Base-by-base conservation (phyloP, 139 green algal genomes). In the Chlorella sp. region DNA sequence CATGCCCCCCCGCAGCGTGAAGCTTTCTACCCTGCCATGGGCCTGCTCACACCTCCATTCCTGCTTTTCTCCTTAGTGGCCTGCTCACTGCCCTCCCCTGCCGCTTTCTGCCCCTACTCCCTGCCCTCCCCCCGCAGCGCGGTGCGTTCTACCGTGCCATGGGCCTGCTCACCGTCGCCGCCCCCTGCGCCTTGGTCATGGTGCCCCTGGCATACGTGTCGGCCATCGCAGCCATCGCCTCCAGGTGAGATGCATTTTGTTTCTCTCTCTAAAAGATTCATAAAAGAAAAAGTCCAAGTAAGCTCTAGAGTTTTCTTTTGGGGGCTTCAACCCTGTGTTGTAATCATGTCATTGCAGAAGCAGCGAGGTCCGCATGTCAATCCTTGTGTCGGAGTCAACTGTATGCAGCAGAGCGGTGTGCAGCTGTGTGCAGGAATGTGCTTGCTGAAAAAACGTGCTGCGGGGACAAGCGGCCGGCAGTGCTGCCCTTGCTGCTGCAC, bases 201-300 rank as follows among this genome's bases (percentile, higher is more conserved):
- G 95, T 97, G 48, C 97, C 97, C 34, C 91, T 99, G 36, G 95
- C 96, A 3, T 99, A 99, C 90, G 96, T 98, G 19, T 96, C 96
- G 40, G 95, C 97, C 60, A 96, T 99, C 30, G 94, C 95, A 11
- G 91, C 96, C 71, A 88, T 97, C 34, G 95, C 96, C 14, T 92
- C 91, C 30, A 91, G 87, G 92, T 90, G n/a, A 0, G 57, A n/a
- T n/a, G n/a, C n/a, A n/a, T n/a, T n/a, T n/a, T n/a, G n/a, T n/a
- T n/a, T n/a, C n/a, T n/a, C n/a, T n/a, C n/a, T n/a, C n/a, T n/a
- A n/a, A n/a, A n/a, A n/a, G n/a, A n/a, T n/a, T n/a, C n/a, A n/a
- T n/a, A n/a, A n/a, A n/a, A n/a, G n/a, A n/a, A n/a, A n/a, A n/a
- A n/a, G n/a, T n/a, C n/a, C n/a, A n/a, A n/a, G n/a, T n/a, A n/a